phyloP scores from a whole-genome alignment of 179 eudicot species.

The Corrigiola litoralis region DNA sequence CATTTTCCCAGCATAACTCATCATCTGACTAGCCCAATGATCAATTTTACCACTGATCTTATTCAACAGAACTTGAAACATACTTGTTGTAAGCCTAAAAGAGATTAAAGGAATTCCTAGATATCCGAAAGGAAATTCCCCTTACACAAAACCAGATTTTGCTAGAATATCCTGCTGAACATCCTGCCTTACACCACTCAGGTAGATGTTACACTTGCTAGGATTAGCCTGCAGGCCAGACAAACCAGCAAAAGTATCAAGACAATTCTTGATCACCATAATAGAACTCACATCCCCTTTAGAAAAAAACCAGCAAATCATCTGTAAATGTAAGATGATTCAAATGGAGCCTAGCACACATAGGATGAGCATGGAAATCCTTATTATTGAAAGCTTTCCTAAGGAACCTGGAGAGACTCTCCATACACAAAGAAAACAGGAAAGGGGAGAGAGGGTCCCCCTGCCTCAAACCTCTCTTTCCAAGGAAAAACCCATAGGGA shows the following conservation, averaged over 20 bases:
- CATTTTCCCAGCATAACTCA: neutral
- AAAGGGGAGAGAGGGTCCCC: neutral
- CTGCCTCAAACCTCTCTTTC: neutral
- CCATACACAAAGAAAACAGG: neutral
- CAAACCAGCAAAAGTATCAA: neutral
- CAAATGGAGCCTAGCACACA: neutral
- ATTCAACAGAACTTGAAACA: neutral
- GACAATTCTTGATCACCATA: neutral
- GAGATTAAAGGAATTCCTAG: neutral
- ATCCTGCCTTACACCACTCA: neutral
- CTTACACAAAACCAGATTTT: neutral
- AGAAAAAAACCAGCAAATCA: neutral
- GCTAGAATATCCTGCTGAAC: neutral
- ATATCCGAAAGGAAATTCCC: neutral
- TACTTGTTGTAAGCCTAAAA: neutral
- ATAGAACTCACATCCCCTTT: neutral
- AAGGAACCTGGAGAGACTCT: neutral
- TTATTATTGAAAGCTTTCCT: neutral
- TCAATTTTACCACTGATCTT: no score
- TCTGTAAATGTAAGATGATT: neutral
- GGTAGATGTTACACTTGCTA: no score
- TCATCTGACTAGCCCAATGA: neutral
- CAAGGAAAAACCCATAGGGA: neutral
- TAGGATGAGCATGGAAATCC: neutral
- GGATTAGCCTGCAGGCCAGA: neutral